These are phyloP conservation scores for Helianthus tuberosus DNA, from an alignment of 129 eudicot genomes.

Conservation along the genomic window DNA sequence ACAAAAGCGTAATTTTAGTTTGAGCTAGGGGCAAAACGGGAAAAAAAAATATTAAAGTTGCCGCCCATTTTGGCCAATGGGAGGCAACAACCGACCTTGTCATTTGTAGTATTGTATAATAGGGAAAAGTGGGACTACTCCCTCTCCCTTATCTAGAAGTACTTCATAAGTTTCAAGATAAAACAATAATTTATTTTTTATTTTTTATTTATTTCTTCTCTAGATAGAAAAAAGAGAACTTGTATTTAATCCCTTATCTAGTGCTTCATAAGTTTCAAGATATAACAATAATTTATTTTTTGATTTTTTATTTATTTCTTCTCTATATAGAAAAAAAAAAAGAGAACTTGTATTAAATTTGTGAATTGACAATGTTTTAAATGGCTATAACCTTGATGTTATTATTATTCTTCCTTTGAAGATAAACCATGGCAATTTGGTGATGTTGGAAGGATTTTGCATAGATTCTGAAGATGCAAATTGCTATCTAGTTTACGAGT, in stretches of 20 bases:
- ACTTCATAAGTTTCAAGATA: no score
- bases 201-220: neutral
- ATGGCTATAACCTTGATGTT: neutral
- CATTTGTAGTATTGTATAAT: no score
- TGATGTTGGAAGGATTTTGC: constrained; percentile 93
- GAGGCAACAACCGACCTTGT: no score
- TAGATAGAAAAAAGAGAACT: neutral
- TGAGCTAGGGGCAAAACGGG: no score
- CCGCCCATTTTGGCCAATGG: no score
- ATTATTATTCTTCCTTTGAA: constrained; percentile 20
- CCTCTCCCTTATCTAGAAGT: no score
- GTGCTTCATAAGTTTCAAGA: no score
- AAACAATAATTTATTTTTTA: neutral
- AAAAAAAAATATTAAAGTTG: no score
- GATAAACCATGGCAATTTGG: constrained; percentile 97
- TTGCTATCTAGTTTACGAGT: constrained; percentile 87
- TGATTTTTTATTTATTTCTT: neutral
- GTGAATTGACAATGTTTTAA: no score
- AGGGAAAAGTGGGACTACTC: no score
- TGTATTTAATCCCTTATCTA: neutral
- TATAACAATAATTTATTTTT: no score
- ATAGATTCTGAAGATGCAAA: constrained; percentile 76
- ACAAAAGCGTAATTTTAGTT: no score
- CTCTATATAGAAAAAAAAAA: neutral
- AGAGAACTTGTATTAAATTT: neutral